phyloP scores from a whole-genome alignment of 495 filamentous ascomycete species.

The Hypoxylon perforatum region DNA sequence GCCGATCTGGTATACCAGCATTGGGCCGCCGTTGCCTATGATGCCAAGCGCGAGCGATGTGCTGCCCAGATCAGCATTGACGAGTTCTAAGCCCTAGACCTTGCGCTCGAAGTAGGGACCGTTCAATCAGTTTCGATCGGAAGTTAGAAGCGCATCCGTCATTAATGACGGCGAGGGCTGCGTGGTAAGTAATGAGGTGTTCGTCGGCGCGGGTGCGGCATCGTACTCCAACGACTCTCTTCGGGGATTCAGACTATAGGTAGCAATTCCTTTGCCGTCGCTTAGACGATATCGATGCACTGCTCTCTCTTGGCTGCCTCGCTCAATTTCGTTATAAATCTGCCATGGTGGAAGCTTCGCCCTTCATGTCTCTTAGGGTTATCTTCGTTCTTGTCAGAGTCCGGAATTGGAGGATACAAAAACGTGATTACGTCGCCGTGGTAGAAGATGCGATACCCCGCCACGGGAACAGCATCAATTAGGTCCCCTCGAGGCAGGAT shows the following conservation, averaged over 20 bases:
- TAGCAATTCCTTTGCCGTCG: constrained; percentile 59
- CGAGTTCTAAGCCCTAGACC: constrained; percentile 73
- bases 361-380: constrained; percentile 56
- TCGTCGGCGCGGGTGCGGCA: constrained; percentile 3
- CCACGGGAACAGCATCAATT: constrained; percentile 79
- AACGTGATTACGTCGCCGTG: constrained; percentile 74
- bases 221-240: constrained; percentile 51
- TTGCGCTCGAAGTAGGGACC: constrained; percentile 56
- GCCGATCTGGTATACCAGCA: constrained; percentile 78
- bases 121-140: constrained; percentile 18
- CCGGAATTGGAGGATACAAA: constrained; percentile 61
- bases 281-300: constrained; percentile 62
- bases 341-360: constrained; percentile 71
- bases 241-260: constrained; percentile 54
- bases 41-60: constrained; percentile 66
- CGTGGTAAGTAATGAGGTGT: constrained; percentile 52
- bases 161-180: constrained; percentile 20
- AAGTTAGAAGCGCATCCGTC: constrained; percentile 30
- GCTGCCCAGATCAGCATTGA: constrained; percentile 67
- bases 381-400: too few species aligned
- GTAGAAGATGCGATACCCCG: constrained; percentile 82
- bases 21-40: constrained; percentile 66
- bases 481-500: constrained; percentile 78
- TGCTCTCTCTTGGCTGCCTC: constrained; percentile 50
- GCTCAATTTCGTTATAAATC: constrained; percentile 68